A percentile compares a stretch with the other conserved stretches of the same genome.
phyloP scores from a whole-genome alignment of 2,329 filamentous ascomycete species.

The Zelopaecilomyces penicillatus region DNA sequence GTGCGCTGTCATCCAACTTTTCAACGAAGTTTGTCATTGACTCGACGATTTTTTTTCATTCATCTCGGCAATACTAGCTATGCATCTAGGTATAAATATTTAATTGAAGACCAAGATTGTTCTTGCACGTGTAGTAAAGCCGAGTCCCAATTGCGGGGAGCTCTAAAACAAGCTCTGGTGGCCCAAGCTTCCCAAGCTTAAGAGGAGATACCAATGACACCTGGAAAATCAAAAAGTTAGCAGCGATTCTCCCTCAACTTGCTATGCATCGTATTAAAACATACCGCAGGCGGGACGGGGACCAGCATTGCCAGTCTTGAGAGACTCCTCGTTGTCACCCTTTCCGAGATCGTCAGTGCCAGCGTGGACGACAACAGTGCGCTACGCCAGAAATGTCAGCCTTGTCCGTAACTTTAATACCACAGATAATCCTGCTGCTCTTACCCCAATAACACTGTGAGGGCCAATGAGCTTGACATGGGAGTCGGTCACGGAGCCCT shows the following conservation, averaged over 20 bases:
- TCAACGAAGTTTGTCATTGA: background rate
- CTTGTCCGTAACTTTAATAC: background rate
- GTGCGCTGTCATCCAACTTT: no score
- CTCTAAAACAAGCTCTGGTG: background rate
- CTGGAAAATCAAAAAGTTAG: slow-evolving; percentile 28
- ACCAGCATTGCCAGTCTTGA: slow-evolving; percentile 97
- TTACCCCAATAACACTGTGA: slow-evolving; percentile 87
- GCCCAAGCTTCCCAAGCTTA: slow-evolving; percentile 33
- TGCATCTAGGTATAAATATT: background rate
- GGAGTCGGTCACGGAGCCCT: slow-evolving; percentile 71
- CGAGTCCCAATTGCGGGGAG: no score
- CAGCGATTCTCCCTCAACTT: background rate
- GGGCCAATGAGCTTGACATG: slow-evolving; percentile 93
- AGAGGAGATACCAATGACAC: slow-evolving; percentile 81
- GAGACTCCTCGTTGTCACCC: slow-evolving; percentile 85
- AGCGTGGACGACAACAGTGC: slow-evolving; percentile 87
- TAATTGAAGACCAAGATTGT: no score
- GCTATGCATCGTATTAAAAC: slow-evolving; percentile 18
- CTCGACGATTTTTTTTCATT: background rate
- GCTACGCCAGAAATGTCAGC: slow-evolving; percentile 40
- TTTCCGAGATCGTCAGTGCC: slow-evolving; percentile 96
- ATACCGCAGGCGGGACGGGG: slow-evolving; percentile 86
- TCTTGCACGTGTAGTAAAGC: no score
- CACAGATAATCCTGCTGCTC: slow-evolving; percentile 16
- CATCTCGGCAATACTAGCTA: background rate